Percentiles rank a stretch among this genome's conserved stretches.
Evolutionary conservation across 164 flowering plant genomes (phyloP).

Genomic region (Kalanchoe fedtschenkoi): DNA sequence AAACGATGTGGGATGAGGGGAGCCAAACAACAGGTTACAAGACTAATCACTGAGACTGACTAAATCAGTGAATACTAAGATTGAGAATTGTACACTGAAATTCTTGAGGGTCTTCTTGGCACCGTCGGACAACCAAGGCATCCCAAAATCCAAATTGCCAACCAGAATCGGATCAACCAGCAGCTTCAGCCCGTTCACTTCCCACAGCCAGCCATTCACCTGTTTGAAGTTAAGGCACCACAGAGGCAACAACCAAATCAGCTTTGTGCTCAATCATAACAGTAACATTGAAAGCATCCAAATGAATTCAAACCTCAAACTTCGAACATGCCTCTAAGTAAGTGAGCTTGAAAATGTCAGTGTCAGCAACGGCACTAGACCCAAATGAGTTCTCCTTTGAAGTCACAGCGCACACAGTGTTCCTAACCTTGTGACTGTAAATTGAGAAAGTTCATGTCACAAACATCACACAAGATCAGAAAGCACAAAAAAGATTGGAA

Average conservation of each 20-base stretch:
- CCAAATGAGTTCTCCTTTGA: constrained; percentile 36
- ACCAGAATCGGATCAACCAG: constrained; percentile 93
- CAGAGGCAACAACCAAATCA: not conserved
- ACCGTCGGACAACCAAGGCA: constrained; percentile 93
- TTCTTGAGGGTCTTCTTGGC: constrained; percentile 67
- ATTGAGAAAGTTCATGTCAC: no score
- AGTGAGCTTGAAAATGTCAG: constrained; percentile 54
- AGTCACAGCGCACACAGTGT: no score
- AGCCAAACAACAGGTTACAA: no score
- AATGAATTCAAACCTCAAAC: constrained; percentile 4
- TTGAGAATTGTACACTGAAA: constrained; percentile 47
- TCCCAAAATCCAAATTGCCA: constrained; percentile 89
- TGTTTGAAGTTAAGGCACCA: no score
- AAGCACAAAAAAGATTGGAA: no score
- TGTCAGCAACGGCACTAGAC: constrained; percentile 23
- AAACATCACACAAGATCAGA: no score
- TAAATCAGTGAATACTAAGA: no score
- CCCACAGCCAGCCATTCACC: constrained; percentile 99
- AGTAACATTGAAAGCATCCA: not conserved
- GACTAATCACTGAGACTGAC: no score
- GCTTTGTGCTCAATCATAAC: not conserved
- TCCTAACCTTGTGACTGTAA: no score
- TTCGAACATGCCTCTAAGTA: constrained; percentile 63
- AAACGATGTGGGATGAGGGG: no score
- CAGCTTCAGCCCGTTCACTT: constrained; percentile 49